Evolutionary conservation across 1,139 yeast species (phyloP), one percentile per base, ranked within the genome.

Genomic region (Arxiozyma bovina): DNA sequence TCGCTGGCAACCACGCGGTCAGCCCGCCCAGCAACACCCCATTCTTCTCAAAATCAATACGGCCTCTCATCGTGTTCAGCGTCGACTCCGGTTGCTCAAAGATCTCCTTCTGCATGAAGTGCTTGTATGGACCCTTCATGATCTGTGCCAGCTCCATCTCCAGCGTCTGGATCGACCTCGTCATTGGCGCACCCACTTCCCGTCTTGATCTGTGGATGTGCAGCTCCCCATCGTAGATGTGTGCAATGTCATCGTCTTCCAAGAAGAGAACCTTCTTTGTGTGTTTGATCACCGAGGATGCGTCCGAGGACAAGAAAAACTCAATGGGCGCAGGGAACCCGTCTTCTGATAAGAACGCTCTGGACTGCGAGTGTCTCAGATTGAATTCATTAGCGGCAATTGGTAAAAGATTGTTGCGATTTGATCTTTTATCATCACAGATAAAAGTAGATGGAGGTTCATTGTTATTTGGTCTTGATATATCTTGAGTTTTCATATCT

Each of bases 231-330:
- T 91, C 96, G 72, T 87, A 89, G 63, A 94, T 90, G 72, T 94
- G 99, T 47, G 98, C 99, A 71, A 94, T 90, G 73, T 94, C 99
- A 68, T 94, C 97, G 73, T 94, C 99, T 76, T 93, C 98, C 68
- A 94, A 80, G 74, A 87, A 93, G 65, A 94, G 80, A 42, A 94
- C 99, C 74, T 93, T 93, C 76, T 91, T 91, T 65, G 99, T 94
- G 76, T 94, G 96, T 74, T 91, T 94, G 57, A 94, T 79, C 53
- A 94, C 96, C n/a, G 99, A 91, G 30, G 99, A 88, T 42, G 99
- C 96, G 73, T 94, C 99, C 40, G 98, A 90, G 25, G 98, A 91
- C 61, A 94, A 78, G 75, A 90, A 94, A 73, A 91, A 93, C 75
- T 94, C 99, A 52, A 93, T 89, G 52, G 99, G 96, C 77, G 84